Conservation (phyloP, 1,284 basidiomycete genomes). For the Ceratobasidium sp. region DNA sequence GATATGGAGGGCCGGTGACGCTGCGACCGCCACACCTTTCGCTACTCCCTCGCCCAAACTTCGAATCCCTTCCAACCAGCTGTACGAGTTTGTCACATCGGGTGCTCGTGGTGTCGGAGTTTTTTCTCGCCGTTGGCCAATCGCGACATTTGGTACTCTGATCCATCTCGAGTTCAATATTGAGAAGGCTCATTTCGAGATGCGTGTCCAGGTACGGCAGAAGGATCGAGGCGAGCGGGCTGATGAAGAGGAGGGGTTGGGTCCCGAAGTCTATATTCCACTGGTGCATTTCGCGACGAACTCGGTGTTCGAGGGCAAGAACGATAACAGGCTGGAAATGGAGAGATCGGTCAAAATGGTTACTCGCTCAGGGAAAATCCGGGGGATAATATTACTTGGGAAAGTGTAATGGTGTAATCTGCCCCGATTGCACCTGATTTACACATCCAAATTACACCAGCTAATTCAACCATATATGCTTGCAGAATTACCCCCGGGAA, state of each 20-base stretch:
- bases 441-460: too few species aligned
- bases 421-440: too few species aligned
- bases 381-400: too few species aligned
- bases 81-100: constrained; percentile 77
- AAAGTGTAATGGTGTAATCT: too few species aligned
- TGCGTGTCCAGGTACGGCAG: constrained; percentile 68
- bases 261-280: constrained; percentile 65
- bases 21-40: constrained; percentile 47
- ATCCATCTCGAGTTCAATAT: constrained; percentile 81
- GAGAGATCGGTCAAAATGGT: too few species aligned
- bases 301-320: neutral
- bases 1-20: constrained; percentile 85
- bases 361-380: too few species aligned
- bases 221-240: constrained; percentile 57
- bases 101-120: constrained; percentile 62
- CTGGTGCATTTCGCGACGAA: constrained; percentile 74
- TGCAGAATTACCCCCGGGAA: too few species aligned
- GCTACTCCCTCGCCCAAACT: constrained; percentile 25
- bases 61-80: constrained; percentile 45
- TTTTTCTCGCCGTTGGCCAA: constrained; percentile 30
- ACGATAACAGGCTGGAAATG: too few species aligned
- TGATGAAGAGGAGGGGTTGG: constrained; percentile 54
- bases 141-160: constrained; percentile 75
- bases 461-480: too few species aligned
- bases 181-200: constrained; percentile 70